Conservation (phyloP, 2,329 filamentous ascomycete species). For the Cadophora sp. region DNA sequence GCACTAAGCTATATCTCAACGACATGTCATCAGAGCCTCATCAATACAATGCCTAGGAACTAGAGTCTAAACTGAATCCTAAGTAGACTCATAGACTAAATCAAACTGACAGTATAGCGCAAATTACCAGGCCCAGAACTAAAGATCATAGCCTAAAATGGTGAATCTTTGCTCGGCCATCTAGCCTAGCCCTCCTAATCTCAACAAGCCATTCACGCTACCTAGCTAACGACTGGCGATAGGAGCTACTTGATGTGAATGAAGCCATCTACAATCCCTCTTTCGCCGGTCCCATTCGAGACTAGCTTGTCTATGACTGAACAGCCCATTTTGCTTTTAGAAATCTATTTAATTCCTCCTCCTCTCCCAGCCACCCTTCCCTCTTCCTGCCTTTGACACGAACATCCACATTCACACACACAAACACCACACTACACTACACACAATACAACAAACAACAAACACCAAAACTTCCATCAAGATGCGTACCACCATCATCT, state of each 20-base stretch:
- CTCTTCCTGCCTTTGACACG: neutral
- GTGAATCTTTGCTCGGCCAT: neutral
- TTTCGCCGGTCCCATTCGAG: neutral
- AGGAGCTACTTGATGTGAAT: neutral
- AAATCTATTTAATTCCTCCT: neutral
- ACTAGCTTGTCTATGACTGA: too few relatives aligned
- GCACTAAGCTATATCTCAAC: neutral
- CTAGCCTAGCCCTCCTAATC: neutral
- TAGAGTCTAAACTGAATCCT: too few relatives aligned
- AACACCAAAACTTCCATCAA: neutral
- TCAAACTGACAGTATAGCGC: neutral
- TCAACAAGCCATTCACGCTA: neutral
- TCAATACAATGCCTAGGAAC: too few relatives aligned
- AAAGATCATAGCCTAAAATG: neutral
- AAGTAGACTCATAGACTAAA: too few relatives aligned
- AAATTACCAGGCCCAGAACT: neutral
- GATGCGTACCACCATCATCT: neutral
- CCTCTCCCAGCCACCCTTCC: neutral
- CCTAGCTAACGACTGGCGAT: neutral
- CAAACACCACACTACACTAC: too few relatives aligned
- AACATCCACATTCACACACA: neutral
- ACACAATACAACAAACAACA: conserved; percentile 1
- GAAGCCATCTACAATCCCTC: neutral
- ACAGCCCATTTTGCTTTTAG: neutral
- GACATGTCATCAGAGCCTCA: neutral